phyloP scores from a whole-genome alignment of 1,284 basidiomycete species.

The Melampsora larici-populina region DNA sequence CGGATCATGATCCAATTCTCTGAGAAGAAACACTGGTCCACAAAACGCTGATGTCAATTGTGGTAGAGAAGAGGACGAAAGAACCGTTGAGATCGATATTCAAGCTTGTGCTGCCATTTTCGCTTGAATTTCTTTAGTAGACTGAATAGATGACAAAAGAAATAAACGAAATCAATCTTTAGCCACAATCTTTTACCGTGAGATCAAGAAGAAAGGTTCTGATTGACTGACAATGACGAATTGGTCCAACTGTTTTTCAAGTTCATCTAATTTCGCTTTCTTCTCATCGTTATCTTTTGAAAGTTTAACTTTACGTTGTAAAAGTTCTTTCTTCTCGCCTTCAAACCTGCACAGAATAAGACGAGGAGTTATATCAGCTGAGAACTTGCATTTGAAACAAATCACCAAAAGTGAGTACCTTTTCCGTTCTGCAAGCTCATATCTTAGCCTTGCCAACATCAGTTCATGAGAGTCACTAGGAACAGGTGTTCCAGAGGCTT shows the following conservation, averaged over 20 bases:
- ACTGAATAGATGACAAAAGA: too few species aligned
- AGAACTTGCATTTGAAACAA: not conserved
- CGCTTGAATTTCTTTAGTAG: too few species aligned
- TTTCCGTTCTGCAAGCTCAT: slow-evolving; percentile 35
- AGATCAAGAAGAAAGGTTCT: not conserved
- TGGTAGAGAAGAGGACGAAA: too few species aligned
- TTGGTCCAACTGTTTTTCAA: too few species aligned
- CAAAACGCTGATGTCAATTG: too few species aligned
- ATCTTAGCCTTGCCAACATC: slow-evolving; percentile 28
- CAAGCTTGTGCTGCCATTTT: too few species aligned
- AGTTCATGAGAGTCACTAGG: slow-evolving; percentile 24
- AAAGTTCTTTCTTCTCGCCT: slow-evolving; percentile 36
- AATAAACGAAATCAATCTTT: not conserved
- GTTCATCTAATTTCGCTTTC: slow-evolving; percentile 40
- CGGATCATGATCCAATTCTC: too few species aligned
- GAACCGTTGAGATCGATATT: too few species aligned
- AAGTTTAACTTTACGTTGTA: slow-evolving; percentile 33
- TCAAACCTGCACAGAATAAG: slow-evolving; percentile 20
- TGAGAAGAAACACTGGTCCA: too few species aligned
- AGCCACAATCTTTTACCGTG: not conserved
- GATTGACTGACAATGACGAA: slow-evolving; percentile 19
- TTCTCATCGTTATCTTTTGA: slow-evolving; percentile 42
- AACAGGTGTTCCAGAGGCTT: not conserved
- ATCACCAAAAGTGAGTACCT: slow-evolving; percentile 8
- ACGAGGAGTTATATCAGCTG: too few species aligned